Conservation (phyloP, 2,329 filamentous ascomycete genomes). For the Aspergillus chevalieri region DNA sequence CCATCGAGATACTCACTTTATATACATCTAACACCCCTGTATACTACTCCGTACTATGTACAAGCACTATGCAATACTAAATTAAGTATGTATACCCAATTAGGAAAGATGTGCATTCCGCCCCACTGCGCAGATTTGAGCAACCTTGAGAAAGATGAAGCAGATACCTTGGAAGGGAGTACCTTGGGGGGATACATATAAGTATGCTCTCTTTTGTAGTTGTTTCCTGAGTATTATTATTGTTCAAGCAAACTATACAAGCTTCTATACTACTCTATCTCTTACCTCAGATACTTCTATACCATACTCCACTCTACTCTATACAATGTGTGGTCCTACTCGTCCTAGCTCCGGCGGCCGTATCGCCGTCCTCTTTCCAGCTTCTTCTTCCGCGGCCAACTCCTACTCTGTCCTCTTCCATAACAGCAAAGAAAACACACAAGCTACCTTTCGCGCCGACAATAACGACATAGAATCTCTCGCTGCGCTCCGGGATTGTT, state of each 20-base stretch:
- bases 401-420: slow-evolving; percentile 28
- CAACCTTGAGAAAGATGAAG: slow-evolving; percentile 13
- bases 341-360: slow-evolving; percentile 41
- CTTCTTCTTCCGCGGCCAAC: slow-evolving; percentile 10
- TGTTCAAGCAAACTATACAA: background rate
- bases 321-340: slow-evolving; percentile 46
- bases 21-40: too few species aligned
- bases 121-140: slow-evolving; percentile 17
- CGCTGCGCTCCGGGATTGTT: slow-evolving; percentile 11
- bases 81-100: background rate
- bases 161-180: background rate
- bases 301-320: slow-evolving; percentile 15
- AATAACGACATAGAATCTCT: slow-evolving; percentile 15
- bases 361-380: slow-evolving; percentile 30
- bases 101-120: background rate
- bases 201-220: background rate
- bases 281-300: background rate
- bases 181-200: slow-evolving; percentile 1
- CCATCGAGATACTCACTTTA: too few species aligned
- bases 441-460: slow-evolving; percentile 22
- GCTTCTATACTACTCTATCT: background rate
- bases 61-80: too few species aligned
- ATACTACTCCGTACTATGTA: background rate
- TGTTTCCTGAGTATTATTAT: background rate
- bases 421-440: slow-evolving; percentile 10